phyloP scores from a whole-genome alignment of 129 eudicot genomes.

The Sambucus nigra region DNA sequence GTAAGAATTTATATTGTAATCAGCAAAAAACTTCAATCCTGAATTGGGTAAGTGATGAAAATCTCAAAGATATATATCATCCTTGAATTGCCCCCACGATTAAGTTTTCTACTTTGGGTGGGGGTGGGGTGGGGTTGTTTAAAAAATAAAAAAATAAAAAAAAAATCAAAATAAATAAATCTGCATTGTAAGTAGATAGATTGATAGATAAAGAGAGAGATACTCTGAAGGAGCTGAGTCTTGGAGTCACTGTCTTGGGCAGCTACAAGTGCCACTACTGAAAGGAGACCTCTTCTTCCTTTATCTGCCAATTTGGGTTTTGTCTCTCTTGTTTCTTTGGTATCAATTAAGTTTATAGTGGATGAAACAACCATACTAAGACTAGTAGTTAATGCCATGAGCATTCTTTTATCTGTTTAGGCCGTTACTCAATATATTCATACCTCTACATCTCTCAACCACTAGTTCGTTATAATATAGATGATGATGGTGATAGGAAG shows the following conservation, averaged over 20 bases:
- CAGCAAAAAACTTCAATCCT: too few relatives aligned
- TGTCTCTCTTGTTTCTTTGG: constrained; percentile 10
- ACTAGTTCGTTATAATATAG: constrained; percentile 27
- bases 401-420: neutral
- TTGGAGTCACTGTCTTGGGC: constrained; percentile 39
- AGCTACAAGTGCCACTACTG: constrained; percentile 30
- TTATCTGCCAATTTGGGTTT: constrained; percentile 12
- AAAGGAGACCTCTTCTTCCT: constrained; percentile 52
- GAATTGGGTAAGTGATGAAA: too few relatives aligned
- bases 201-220: neutral
- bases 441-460: constrained; percentile 17
- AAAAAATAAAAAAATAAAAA: neutral
- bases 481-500: constrained; percentile 26
- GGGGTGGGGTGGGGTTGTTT: too few relatives aligned
- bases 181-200: too few relatives aligned
- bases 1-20: too few relatives aligned
- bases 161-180: neutral
- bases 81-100: too few relatives aligned
- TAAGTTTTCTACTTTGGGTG: too few relatives aligned
- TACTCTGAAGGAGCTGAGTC: constrained; percentile 68
- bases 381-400: constrained; percentile 38
- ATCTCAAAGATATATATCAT: too few relatives aligned
- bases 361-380: constrained; percentile 34
- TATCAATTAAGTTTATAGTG: constrained; percentile 25
- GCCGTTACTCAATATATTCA: constrained; percentile 21